Conservation (phyloP, 2,329 filamentous ascomycete species). For the Trichophyton verrucosum region DNA sequence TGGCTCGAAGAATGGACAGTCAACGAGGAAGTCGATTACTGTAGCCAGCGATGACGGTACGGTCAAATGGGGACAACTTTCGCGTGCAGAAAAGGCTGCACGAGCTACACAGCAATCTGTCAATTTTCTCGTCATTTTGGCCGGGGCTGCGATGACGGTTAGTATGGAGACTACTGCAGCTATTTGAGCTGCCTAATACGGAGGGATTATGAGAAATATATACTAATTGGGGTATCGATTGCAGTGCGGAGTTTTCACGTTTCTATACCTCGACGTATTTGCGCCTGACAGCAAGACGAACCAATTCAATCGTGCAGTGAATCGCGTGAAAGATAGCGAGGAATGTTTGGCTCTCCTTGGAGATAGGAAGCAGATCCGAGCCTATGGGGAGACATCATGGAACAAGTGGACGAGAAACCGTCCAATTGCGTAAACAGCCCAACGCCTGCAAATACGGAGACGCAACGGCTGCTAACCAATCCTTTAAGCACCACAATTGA, state of each 20-base stretch:
- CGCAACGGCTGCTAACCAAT: conserved; percentile 2
- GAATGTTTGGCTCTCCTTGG: conserved; percentile 64
- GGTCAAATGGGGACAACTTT: conserved; percentile 69
- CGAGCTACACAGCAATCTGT: conserved; percentile 82
- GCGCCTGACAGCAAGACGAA: conserved; percentile 72
- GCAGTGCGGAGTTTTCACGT: conserved; percentile 62
- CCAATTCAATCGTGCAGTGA: conserved; percentile 77
- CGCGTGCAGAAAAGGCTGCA: conserved; percentile 62
- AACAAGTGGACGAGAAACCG: conserved; percentile 66
- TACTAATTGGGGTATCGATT: conserved; percentile 21
- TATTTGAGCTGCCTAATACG: neutral
- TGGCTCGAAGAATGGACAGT: conserved; percentile 20
- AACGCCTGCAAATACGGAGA: conserved; percentile 5
- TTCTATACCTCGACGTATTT: conserved; percentile 73
- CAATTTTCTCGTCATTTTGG: conserved; percentile 67
- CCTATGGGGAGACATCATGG: conserved; percentile 66
- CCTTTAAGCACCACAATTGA: conserved; percentile 48
- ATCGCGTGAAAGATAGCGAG: conserved; percentile 60
- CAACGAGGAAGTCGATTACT: conserved; percentile 59
- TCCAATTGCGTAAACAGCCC: conserved; percentile 36
- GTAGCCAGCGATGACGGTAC: conserved; percentile 75
- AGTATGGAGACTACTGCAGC: conserved; percentile 15
- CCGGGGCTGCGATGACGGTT: conserved; percentile 66
- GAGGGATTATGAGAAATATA: too few species aligned
- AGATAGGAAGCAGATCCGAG: conserved; percentile 59